phyloP scores from a whole-genome alignment of 2,329 filamentous ascomycete species.

The Lecanosticta acicola region DNA sequence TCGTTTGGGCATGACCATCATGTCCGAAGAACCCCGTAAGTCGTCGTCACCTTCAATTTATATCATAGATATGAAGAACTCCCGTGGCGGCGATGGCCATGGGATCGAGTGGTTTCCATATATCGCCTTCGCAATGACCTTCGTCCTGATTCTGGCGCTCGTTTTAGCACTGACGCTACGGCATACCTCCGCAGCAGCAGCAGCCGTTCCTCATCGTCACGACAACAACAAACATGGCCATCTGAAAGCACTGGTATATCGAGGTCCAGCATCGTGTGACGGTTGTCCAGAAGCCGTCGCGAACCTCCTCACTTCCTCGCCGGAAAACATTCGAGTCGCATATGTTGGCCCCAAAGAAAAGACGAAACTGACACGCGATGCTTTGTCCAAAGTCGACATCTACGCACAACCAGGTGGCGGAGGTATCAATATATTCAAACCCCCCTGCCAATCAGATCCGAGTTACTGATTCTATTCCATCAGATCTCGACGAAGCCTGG shows the following conservation, averaged over 20 bases:
- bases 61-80: too few species aligned
- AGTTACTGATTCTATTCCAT: neutral
- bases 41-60: too few species aligned
- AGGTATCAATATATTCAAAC: constrained; percentile 8
- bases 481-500: constrained; percentile 15
- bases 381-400: constrained; percentile 11
- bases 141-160: too few species aligned
- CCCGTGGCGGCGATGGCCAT: too few species aligned
- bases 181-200: too few species aligned
- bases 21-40: too few species aligned
- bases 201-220: too few species aligned
- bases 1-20: too few species aligned
- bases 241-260: constrained; percentile 18
- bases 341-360: constrained; percentile 19
- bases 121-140: too few species aligned
- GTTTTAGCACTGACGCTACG: too few species aligned
- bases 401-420: constrained; percentile 21
- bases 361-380: constrained; percentile 12
- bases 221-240: too few species aligned
- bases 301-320: constrained; percentile 12
- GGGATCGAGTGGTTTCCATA: too few species aligned
- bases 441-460: neutral
- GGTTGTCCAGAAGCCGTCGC: constrained; percentile 18
- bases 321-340: constrained; percentile 13
- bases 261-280: constrained; percentile 13